Percentiles rank a stretch among this genome's conserved stretches.
These are phyloP conservation scores for Suillus variegatus DNA, from an alignment of 768 basidiomycete genomes.

Conservation along the genomic window DNA sequence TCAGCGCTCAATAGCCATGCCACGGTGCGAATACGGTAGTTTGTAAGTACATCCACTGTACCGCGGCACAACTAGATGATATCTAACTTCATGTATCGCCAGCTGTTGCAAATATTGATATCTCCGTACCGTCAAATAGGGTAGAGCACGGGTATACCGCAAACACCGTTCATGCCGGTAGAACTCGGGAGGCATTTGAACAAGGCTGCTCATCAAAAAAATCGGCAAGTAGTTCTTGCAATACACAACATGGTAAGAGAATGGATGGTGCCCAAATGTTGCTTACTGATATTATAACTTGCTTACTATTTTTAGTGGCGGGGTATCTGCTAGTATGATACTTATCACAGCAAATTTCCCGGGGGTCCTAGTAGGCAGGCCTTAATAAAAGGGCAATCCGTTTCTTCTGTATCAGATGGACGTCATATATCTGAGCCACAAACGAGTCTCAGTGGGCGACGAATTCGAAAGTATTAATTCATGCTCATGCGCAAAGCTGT, in stretches of 20 bases:
- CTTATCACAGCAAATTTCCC: not conserved
- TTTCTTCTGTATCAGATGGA: not conserved
- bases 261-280: no score
- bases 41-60: not conserved
- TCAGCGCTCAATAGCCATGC: not conserved
- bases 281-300: no score
- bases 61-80: no score
- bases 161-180: no score
- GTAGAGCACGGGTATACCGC: no score
- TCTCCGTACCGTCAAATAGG: no score
- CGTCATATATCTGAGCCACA: not conserved
- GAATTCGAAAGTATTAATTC: no score
- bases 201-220: not conserved
- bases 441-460: not conserved
- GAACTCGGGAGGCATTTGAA: not conserved
- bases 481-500: not conserved
- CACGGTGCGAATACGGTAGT: not conserved
- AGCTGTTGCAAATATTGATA: no score
- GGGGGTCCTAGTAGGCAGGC: not conserved
- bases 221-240: not conserved
- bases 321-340: not conserved
- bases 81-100: no score
- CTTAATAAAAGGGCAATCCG: not conserved
- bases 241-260: not conserved
- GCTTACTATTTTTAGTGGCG: no score